Evolutionary conservation across 805 yeast species (phyloP).

Genomic region (Nakazawaea populi): DNA sequence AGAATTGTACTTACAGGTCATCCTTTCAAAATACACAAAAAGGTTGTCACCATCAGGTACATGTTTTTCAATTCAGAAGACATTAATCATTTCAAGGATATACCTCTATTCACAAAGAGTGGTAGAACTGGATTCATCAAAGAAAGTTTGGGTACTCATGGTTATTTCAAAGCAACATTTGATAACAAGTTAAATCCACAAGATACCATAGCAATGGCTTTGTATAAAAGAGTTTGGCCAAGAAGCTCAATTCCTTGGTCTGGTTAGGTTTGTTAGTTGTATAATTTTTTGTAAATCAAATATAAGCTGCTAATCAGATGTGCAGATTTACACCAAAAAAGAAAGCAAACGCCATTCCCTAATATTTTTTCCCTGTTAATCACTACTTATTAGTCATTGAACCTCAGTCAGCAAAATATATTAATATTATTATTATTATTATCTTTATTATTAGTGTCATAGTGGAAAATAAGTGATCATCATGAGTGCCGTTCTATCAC

Average conservation of each 20-base stretch:
- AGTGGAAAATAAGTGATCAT: neutral
- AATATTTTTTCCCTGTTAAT: too few species aligned
- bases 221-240: slow-evolving; percentile 95
- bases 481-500: slow-evolving; percentile 14
- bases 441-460: too few species aligned
- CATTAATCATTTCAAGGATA: slow-evolving; percentile 80
- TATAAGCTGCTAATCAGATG: too few species aligned
- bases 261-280: slow-evolving; percentile 12
- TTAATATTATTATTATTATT: too few species aligned
- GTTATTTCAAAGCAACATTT: slow-evolving; percentile 93
- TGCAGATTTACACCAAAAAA: too few species aligned
- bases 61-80: slow-evolving; percentile 95
- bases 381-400: too few species aligned
- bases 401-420: too few species aligned
- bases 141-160: slow-evolving; percentile 96
- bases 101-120: slow-evolving; percentile 86
- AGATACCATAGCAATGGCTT: slow-evolving; percentile 89
- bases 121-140: slow-evolving; percentile 95
- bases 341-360: too few species aligned
- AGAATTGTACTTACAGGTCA: slow-evolving; percentile 89
- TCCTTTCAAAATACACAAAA: slow-evolving; percentile 91
- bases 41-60: slow-evolving; percentile 86
- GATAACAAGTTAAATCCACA: slow-evolving; percentile 88
- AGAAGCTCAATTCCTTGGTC: slow-evolving; percentile 31
- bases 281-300: neutral